Conservation (phyloP, 2,329 filamentous ascomycete genomes). For the Trichoderma koningiopsis region DNA sequence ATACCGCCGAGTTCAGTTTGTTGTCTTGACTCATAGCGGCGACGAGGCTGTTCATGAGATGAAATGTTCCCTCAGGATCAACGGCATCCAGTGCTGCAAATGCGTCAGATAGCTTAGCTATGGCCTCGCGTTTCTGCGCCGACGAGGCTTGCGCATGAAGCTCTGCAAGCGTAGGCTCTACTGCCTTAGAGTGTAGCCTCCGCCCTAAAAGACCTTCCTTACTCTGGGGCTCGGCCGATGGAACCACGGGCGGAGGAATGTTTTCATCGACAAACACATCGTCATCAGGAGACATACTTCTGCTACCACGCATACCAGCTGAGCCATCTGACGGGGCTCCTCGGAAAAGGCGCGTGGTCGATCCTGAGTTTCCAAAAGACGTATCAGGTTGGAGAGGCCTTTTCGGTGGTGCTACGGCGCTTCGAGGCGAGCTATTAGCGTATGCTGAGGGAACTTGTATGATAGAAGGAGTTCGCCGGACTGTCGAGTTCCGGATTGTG, state of each 20-base stretch:
- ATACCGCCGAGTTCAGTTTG: constrained; percentile 59
- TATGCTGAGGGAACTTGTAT: constrained; percentile 39
- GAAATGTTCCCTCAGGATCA: constrained; percentile 87
- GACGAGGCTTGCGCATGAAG: constrained; percentile 75
- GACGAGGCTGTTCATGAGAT: constrained; percentile 77
- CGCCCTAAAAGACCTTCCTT: constrained; percentile 85
- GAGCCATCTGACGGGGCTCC: constrained; percentile 75
- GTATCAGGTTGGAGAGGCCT: constrained; percentile 85
- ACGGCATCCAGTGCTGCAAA: constrained; percentile 82
- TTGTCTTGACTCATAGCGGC: constrained; percentile 71
- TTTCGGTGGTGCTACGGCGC: constrained; percentile 55
- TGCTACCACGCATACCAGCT: constrained; percentile 44
- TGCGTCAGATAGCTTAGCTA: constrained; percentile 81
- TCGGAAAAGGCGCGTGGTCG: constrained; percentile 88
- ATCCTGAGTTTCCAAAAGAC: constrained; percentile 91
- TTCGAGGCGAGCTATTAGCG: constrained; percentile 47
- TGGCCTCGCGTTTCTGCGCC: constrained; percentile 73
- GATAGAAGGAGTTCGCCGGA: constrained; percentile 51
- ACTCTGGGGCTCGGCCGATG: constrained; percentile 59
- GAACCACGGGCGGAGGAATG: constrained; percentile 50
- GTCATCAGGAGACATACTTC: constrained; percentile 43
- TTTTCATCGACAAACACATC: constrained; percentile 64
- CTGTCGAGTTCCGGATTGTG: constrained; percentile 64
- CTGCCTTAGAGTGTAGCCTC: constrained; percentile 75
- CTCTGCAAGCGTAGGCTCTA: constrained; percentile 84